Conservation (phyloP, 345 rosid genomes). For the Populus alba region DNA sequence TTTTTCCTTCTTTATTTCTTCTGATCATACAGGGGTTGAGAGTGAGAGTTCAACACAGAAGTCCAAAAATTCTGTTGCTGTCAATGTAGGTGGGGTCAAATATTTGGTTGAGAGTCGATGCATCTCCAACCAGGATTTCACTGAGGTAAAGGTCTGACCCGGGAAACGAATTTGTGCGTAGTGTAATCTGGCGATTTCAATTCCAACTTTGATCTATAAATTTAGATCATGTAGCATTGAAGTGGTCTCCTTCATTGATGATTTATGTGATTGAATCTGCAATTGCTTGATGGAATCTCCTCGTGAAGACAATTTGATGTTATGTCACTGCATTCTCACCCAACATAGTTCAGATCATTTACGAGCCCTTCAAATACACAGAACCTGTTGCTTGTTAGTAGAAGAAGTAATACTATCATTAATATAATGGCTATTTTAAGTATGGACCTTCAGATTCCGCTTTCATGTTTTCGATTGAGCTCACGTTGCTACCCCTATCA, state of each 20-base stretch:
- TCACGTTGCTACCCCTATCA: no score
- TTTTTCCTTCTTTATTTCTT: background rate
- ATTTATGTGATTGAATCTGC: background rate
- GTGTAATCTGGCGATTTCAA: background rate
- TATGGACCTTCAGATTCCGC: background rate
- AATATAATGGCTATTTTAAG: background rate
- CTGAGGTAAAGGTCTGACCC: constrained; percentile 43
- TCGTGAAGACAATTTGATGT: background rate
- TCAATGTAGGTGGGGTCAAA: constrained; percentile 54
- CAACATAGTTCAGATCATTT: background rate
- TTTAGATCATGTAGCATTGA: background rate
- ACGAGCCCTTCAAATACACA: background rate
- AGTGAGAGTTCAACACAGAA: constrained; percentile 25
- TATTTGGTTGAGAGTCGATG: constrained; percentile 65
- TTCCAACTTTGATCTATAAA: background rate
- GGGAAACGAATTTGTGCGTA: background rate
- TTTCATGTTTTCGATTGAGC: background rate
- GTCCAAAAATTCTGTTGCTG: constrained; percentile 39
- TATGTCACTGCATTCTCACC: background rate
- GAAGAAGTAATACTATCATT: background rate
- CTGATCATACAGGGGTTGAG: constrained; percentile 29
- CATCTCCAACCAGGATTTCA: constrained; percentile 84
- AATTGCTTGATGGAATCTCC: background rate
- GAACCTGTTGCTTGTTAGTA: background rate
- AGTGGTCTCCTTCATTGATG: background rate